Evolutionary conservation across 306 rosid genomes (phyloP).

Genomic region (Cicer pinnatifidum): DNA sequence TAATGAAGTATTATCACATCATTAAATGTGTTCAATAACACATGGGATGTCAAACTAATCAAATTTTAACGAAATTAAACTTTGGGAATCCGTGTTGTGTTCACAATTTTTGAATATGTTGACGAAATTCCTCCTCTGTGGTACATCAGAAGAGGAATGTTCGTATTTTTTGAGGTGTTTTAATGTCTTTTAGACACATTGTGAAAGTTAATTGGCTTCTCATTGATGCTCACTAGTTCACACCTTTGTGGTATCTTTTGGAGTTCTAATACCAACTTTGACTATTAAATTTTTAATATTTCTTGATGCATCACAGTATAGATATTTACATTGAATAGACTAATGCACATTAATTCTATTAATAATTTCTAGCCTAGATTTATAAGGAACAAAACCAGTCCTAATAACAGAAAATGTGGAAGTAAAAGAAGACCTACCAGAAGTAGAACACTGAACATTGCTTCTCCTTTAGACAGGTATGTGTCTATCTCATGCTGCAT

Average conservation of each 20-base stretch:
- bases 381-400: neutral
- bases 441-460: constrained; percentile 50
- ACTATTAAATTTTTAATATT: neutral
- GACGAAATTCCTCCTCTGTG: no score
- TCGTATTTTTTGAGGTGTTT: no score
- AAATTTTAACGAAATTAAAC: no score
- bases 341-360: neutral
- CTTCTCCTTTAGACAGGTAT: constrained; percentile 55
- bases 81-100: no score
- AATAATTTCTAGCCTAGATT: neutral
- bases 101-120: no score
- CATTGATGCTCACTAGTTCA: no score
- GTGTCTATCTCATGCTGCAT: constrained; percentile 58
- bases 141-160: no score
- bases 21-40: neutral
- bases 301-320: neutral
- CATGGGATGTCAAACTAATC: neutral
- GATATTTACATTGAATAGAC: neutral
- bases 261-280: no score
- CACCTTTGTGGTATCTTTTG: no score
- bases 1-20: neutral
- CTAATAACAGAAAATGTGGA: neutral
- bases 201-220: no score
- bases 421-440: constrained; percentile 48
- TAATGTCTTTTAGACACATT: no score